These are phyloP conservation scores for Ampelocalamus luodianensis DNA, from an alignment of 176 grass and related monocot genomes.

Conservation along the genomic window DNA sequence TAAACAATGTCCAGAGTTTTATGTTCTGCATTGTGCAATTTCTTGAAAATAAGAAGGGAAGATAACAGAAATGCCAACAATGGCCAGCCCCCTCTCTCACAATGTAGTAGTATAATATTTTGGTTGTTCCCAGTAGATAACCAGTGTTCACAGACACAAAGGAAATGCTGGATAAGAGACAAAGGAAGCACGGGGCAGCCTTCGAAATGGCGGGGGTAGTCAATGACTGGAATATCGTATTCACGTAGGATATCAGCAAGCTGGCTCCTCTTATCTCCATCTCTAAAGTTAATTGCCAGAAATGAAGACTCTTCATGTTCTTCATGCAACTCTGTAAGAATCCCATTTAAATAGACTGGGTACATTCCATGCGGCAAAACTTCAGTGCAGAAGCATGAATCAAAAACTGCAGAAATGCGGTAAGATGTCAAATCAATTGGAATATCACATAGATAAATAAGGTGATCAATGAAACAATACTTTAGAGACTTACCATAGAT, in stretches of 20 bases:
- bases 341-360: conserved; percentile 84
- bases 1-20: conserved; percentile 92
- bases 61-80: conserved; percentile 91
- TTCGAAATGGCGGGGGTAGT: conserved; percentile 96
- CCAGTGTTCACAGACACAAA: conserved; percentile 79
- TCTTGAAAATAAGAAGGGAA: conserved; percentile 87
- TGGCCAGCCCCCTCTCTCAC: conserved; percentile 95
- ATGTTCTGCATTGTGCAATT: conserved; percentile 76
- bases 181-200: conserved; percentile 92
- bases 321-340: conserved; percentile 86
- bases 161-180: conserved; percentile 90
- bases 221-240: conserved; percentile 85
- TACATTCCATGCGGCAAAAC: conserved; percentile 86
- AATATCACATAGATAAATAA: conserved; percentile 1
- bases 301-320: conserved; percentile 80
- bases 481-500: conserved; percentile 70
- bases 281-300: conserved; percentile 93
- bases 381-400: conserved; percentile 98
- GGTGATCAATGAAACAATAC: conserved; percentile 14
- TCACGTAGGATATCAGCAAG: conserved; percentile 74
- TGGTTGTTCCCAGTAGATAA: conserved; percentile 70
- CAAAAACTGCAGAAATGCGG: conserved; percentile 79
- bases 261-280: conserved; percentile 88
- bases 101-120: conserved; percentile 90
- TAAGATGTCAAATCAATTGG: conserved; percentile 44